A percentile compares a stretch with the other conserved stretches of the same genome.
These are phyloP conservation scores for Lactarius quietus DNA, from an alignment of 768 basidiomycete genomes.

Conservation along the genomic window DNA sequence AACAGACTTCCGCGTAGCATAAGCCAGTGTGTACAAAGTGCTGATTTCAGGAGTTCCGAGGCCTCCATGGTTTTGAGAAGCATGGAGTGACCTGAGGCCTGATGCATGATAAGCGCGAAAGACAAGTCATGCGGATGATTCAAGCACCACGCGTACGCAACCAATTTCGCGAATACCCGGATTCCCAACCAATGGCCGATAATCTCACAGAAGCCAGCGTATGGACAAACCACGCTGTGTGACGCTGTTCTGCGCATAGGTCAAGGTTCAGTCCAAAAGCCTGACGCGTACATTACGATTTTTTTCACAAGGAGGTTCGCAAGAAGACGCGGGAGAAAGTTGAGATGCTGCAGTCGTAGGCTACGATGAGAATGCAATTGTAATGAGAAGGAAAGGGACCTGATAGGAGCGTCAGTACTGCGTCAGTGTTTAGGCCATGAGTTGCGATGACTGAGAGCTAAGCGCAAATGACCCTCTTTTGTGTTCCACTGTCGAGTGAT, in stretches of 20 bases:
- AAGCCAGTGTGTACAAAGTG: neutral
- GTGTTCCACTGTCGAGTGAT: neutral
- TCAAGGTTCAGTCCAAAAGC: neutral
- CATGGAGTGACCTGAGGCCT: neutral
- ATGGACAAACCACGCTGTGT: neutral
- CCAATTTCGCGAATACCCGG: neutral
- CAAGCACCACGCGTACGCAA: neutral
- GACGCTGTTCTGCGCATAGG: neutral
- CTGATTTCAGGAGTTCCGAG: neutral
- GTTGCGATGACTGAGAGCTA: constrained; percentile 53
- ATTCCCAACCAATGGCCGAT: neutral
- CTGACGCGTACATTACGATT: constrained; percentile 29
- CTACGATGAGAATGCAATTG: neutral
- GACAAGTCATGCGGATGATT: neutral
- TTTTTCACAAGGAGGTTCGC: constrained; percentile 56
- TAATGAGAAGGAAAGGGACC: too few relatives aligned
- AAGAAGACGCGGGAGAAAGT: constrained; percentile 45
- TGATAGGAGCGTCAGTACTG: too few relatives aligned
- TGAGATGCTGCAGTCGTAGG: constrained; percentile 56
- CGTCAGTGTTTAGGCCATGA: constrained; percentile 12
- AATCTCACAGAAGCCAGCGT: neutral
- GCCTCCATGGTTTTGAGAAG: neutral
- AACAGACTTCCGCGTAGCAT: neutral
- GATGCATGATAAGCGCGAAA: neutral
- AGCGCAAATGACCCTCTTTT: constrained; percentile 56